Evolutionary conservation across 495 filamentous ascomycete species (phyloP).

Genomic region (Podospora appendiculata): DNA sequence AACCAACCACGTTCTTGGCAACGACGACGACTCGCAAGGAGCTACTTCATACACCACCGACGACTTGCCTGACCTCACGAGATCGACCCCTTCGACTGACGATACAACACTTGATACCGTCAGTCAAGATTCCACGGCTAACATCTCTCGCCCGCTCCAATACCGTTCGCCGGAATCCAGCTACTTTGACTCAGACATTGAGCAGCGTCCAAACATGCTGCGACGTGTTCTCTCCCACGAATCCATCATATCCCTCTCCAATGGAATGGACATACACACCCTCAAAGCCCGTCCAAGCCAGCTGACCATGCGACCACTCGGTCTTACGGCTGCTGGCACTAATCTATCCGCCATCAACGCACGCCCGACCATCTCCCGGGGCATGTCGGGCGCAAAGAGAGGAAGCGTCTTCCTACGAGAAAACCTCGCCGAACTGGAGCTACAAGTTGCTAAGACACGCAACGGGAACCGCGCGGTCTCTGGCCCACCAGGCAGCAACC

Average conservation of each 20-base stretch:
- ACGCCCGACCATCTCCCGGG: conserved; percentile 28
- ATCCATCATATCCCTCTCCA: conserved; percentile 46
- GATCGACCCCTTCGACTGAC: conserved; percentile 10
- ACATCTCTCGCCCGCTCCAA: conserved; percentile 3
- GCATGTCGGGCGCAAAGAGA: conserved; percentile 20
- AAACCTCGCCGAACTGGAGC: conserved; percentile 21
- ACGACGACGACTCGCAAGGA: neutral
- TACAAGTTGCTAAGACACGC: conserved; percentile 8
- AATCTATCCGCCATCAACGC: conserved; percentile 34
- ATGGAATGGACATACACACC: conserved; percentile 49
- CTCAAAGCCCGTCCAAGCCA: conserved; percentile 45
- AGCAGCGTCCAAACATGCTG: conserved; percentile 12
- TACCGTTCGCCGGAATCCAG: conserved; percentile 3
- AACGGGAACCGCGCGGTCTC: conserved; percentile 12
- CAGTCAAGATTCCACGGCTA: conserved; percentile 5
- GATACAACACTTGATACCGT: conserved; percentile 8
- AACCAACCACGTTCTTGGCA: conserved; percentile 2
- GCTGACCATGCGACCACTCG: conserved; percentile 36
- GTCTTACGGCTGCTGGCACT: conserved; percentile 33
- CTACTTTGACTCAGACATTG: conserved; percentile 9
- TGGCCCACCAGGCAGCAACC: neutral
- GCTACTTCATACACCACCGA: conserved; percentile 12
- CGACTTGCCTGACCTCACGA: conserved; percentile 9
- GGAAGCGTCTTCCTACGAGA: conserved; percentile 33
- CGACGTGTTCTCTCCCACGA: conserved; percentile 43